Conservation (phyloP, 768 basidiomycete species). For the Coprinopsis sp. region DNA sequence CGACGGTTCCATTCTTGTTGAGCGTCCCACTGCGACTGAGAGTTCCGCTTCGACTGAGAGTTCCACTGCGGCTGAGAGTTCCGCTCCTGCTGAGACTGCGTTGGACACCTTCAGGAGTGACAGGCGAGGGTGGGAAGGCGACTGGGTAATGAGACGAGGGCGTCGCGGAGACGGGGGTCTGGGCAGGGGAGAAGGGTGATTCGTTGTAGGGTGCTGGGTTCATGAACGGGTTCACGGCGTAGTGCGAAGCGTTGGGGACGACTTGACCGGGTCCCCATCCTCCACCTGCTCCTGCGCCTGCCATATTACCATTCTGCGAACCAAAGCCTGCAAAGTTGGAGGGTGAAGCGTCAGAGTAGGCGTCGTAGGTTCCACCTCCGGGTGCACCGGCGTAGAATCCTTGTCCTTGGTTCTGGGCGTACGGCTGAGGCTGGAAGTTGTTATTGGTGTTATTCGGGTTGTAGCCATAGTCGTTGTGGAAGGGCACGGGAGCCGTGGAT, state of each 20-base stretch:
- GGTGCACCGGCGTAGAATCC: too few species aligned
- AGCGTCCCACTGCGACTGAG: too few species aligned
- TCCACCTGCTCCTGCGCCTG: slow-evolving; percentile 17
- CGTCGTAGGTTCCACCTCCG: neutral
- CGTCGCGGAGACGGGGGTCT: slow-evolving; percentile 24
- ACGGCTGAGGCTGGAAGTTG: too few species aligned
- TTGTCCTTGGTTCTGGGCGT: too few species aligned
- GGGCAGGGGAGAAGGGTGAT: slow-evolving; percentile 19
- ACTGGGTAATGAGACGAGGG: too few species aligned
- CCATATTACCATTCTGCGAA: slow-evolving; percentile 6
- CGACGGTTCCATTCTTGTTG: too few species aligned
- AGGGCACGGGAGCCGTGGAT: slow-evolving; percentile 22
- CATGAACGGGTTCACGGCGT: slow-evolving; percentile 34
- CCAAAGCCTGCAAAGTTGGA: neutral
- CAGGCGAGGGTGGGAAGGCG: too few species aligned
- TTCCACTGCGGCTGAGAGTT: too few species aligned
- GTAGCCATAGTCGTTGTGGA: slow-evolving; percentile 9
- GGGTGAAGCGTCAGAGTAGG: neutral
- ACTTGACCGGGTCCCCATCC: slow-evolving; percentile 33
- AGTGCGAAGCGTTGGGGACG: slow-evolving; percentile 17
- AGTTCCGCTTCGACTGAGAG: too few species aligned
- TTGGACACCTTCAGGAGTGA: too few species aligned
- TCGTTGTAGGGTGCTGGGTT: slow-evolving; percentile 31
- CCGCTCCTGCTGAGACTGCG: too few species aligned
- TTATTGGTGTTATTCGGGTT: neutral